Conservation (phyloP, 140 eudicot genomes). For the Bidens hawaiensis region DNA sequence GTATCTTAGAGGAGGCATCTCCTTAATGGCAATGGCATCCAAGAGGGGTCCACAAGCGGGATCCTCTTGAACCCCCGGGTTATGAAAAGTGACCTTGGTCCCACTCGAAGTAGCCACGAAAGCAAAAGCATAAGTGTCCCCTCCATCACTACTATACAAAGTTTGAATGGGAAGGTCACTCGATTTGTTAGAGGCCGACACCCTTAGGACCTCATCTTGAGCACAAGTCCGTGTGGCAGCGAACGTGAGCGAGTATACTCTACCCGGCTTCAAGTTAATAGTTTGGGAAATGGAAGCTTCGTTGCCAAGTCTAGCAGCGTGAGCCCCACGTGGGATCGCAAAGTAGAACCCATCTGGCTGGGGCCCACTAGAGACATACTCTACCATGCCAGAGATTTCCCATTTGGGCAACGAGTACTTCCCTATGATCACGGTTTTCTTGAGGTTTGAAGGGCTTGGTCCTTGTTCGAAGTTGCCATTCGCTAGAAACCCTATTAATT, state of each 20-base stretch:
- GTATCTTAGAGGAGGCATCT: constrained; percentile 35
- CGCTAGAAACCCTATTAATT: constrained; percentile 54
- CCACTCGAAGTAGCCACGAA: constrained; percentile 45
- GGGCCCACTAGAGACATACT: constrained; percentile 75
- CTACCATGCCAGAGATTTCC: constrained; percentile 64
- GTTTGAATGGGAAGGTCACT: constrained; percentile 74
- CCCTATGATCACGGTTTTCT: constrained; percentile 57
- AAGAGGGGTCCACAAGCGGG: constrained; percentile 78
- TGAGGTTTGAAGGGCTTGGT: constrained; percentile 57
- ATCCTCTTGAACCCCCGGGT: constrained; percentile 78
- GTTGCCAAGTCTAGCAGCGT: constrained; percentile 72
- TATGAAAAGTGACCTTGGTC: constrained; percentile 57
- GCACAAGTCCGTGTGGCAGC: constrained; percentile 83
- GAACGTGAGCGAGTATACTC: constrained; percentile 48
- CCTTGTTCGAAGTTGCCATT: constrained; percentile 80
- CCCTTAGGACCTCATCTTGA: constrained; percentile 66
- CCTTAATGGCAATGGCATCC: constrained; percentile 76
- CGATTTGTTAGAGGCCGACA: constrained; percentile 43
- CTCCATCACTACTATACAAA: constrained; percentile 68
- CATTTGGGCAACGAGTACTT: constrained; percentile 77
- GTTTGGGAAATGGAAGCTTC: constrained; percentile 71
- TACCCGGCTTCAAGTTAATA: constrained; percentile 33
- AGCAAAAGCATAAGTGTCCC: constrained; percentile 81
- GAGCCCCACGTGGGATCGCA: constrained; percentile 77
- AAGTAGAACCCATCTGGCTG: constrained; percentile 78